Conservation (phyloP, 2,329 filamentous ascomycete species). For the Cytospora piceae region DNA sequence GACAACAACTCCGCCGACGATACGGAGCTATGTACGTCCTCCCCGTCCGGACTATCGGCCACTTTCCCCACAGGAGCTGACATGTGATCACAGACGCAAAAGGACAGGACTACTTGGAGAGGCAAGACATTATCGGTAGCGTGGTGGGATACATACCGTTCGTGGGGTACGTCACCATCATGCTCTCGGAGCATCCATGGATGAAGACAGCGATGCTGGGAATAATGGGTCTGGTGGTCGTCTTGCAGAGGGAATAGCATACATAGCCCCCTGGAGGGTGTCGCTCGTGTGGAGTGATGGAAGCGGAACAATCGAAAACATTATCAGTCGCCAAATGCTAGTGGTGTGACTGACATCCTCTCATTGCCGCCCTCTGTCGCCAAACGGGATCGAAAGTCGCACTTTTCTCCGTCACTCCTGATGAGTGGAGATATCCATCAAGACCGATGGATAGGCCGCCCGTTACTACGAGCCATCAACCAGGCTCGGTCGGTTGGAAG, state of each 20-base stretch:
- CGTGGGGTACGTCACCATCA: constrained; percentile 95
- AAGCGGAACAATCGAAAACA: background rate
- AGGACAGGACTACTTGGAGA: constrained; percentile 83
- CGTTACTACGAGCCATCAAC: no score
- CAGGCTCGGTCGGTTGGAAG: no score
- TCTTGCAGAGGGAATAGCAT: constrained; percentile 81
- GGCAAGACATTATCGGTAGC: constrained; percentile 90
- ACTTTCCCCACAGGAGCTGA: background rate
- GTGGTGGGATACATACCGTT: constrained; percentile 92
- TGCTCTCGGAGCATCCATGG: constrained; percentile 95
- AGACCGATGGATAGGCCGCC: no score
- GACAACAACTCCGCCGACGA: constrained; percentile 96
- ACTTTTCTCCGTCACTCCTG: no score
- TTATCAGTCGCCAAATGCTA: background rate
- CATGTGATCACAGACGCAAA: constrained; percentile 59
- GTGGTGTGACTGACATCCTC: background rate
- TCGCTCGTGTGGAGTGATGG: background rate
- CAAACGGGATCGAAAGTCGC: no score
- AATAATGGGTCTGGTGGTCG: constrained; percentile 91
- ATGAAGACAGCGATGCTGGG: constrained; percentile 93
- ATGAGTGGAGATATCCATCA: no score
- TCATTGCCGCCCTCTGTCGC: background rate
- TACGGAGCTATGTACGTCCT: constrained; percentile 62
- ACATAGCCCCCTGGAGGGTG: background rate
- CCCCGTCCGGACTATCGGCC: background rate